These are phyloP conservation scores for Chalciporus pseudorubinellus DNA, from an alignment of 768 basidiomycete species.

Conservation along the genomic window DNA sequence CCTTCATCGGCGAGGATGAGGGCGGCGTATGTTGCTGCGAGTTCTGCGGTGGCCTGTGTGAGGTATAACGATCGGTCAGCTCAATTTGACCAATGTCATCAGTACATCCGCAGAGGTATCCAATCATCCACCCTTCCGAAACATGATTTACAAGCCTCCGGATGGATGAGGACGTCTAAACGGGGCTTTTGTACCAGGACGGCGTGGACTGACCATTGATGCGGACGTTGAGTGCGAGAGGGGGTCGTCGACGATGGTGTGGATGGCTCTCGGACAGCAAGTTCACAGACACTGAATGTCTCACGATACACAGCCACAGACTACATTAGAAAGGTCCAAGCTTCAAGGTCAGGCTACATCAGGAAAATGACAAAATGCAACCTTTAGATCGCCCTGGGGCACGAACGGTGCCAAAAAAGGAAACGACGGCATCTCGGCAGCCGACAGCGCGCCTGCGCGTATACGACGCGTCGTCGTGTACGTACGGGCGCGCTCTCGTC, in stretches of 20 bases:
- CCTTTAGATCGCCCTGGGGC: no score
- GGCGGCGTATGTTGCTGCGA: slow-evolving; percentile 93
- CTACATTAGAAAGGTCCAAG: no score
- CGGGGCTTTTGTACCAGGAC: background rate
- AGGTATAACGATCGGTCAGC: slow-evolving; percentile 12
- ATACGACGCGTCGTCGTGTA: no score
- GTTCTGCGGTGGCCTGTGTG: slow-evolving; percentile 59
- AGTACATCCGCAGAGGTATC: slow-evolving; percentile 10
- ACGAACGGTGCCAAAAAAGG: no score
- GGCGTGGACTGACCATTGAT: slow-evolving; percentile 27
- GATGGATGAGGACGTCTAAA: background rate
- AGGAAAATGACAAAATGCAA: no score
- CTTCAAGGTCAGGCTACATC: no score
- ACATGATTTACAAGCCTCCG: background rate
- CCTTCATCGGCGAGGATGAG: slow-evolving; percentile 98
- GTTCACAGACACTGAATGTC: background rate
- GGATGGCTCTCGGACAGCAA: background rate
- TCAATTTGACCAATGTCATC: background rate
- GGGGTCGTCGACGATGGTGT: slow-evolving; percentile 18
- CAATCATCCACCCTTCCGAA: slow-evolving; percentile 21
- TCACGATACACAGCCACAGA: slow-evolving; percentile 18
- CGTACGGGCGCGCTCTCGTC: no score
- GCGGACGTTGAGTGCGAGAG: slow-evolving; percentile 4
- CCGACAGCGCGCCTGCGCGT: no score
- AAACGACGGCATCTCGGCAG: no score